Percentiles rank a stretch among this genome's conserved stretches.
These are phyloP conservation scores for Coemansia sp. DNA, from an alignment of 371 early-diverging fungal genomes.

Conservation along the genomic window DNA sequence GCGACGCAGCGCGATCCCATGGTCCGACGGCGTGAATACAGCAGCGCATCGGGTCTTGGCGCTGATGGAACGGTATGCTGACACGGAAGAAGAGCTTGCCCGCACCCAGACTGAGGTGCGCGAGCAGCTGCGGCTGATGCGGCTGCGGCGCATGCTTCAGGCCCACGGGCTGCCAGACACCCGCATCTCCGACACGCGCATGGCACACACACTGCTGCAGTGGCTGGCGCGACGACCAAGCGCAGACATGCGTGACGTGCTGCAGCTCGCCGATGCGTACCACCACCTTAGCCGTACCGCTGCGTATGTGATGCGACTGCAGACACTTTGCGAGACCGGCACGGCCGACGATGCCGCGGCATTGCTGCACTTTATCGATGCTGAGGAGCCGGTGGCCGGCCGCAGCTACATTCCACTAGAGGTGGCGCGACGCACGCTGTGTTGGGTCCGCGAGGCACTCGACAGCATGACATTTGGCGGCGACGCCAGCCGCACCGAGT, in stretches of 20 bases:
- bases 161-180: constrained; percentile 55
- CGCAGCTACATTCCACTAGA: constrained; percentile 24
- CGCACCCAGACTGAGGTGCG: constrained; percentile 38
- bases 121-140: constrained; percentile 60
- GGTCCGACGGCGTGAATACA: constrained; percentile 52
- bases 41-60: constrained; percentile 34
- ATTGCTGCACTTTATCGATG: constrained; percentile 22
- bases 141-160: constrained; percentile 56
- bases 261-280: constrained; percentile 61
- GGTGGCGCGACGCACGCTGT: constrained; percentile 30
- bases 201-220: constrained; percentile 50
- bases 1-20: constrained; percentile 58
- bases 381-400: constrained; percentile 12
- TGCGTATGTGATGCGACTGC: constrained; percentile 55
- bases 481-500: constrained; percentile 19
- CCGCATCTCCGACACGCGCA: constrained; percentile 54
- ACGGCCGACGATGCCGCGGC: constrained; percentile 7
- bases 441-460: constrained; percentile 42
- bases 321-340: constrained; percentile 48
- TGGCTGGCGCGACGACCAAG: constrained; percentile 45
- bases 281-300: constrained; percentile 54
- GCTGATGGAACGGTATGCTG: constrained; percentile 10
- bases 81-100: constrained; percentile 12
- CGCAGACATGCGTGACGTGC: constrained; percentile 53
- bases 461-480: constrained; percentile 34